Percentiles rank a stretch among this genome's conserved stretches.
Conservation (phyloP, 805 yeast species). For the Candida ponderosae region DNA sequence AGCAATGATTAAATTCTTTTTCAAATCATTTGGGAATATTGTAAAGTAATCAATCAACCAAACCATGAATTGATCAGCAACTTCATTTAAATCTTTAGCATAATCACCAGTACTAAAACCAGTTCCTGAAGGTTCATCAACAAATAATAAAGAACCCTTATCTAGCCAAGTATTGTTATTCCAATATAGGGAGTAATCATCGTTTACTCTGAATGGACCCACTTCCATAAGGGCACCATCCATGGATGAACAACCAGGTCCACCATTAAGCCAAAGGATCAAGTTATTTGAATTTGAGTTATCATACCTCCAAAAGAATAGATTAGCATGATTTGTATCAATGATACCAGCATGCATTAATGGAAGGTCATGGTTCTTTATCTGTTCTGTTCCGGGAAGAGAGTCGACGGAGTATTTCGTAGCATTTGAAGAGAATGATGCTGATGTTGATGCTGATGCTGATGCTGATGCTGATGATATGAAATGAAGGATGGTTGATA, state of each 20-base stretch:
- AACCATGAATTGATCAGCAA: constrained; percentile 51
- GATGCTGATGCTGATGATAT: no score
- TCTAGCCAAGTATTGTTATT: constrained; percentile 83
- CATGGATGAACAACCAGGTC: constrained; percentile 98
- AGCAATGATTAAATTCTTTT: constrained; percentile 65
- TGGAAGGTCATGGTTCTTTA: constrained; percentile 21
- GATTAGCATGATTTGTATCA: constrained; percentile 9
- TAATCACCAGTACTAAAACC: constrained; percentile 70
- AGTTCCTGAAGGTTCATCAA: constrained; percentile 94
- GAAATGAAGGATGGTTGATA: no score
- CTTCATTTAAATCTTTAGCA: constrained; percentile 45
- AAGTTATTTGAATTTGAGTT: constrained; percentile 29
- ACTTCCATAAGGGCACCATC: constrained; percentile 92
- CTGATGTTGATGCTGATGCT: no score
- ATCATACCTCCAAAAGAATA: constrained; percentile 21
- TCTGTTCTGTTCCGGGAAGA: constrained; percentile 13
- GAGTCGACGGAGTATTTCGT: not conserved
- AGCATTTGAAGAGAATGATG: no score
- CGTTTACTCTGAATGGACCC: constrained; percentile 73
- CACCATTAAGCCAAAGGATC: constrained; percentile 91
- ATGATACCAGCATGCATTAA: constrained; percentile 38
- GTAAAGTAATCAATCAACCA: constrained; percentile 63
- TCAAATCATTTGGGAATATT: constrained; percentile 63
- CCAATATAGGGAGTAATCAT: constrained; percentile 34
- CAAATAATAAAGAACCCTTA: constrained; percentile 68